Percentiles rank a stretch among this genome's conserved stretches.
Conservation (phyloP, 164 flowering plant species). For the Macadamia tetraphylla region DNA sequence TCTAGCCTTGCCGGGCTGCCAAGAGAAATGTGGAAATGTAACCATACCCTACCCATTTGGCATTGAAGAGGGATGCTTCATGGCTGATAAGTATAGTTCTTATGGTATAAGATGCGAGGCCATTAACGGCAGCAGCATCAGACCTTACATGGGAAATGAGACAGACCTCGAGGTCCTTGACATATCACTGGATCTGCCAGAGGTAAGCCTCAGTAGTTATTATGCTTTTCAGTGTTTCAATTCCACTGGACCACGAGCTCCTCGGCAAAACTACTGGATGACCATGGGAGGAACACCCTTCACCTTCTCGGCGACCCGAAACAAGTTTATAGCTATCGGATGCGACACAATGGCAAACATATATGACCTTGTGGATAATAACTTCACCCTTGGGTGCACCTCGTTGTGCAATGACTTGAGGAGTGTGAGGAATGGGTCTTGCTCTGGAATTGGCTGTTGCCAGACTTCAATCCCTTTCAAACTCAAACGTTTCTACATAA, state of each 20-base stretch:
- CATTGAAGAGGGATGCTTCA: too few species aligned
- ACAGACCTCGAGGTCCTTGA: background rate
- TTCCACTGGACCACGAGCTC: background rate
- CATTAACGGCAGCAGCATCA: too few species aligned
- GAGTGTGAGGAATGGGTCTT: background rate
- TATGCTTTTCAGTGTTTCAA: background rate
- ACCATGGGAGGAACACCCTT: background rate
- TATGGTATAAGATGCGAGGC: too few species aligned
- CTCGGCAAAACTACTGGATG: rapidly evolving
- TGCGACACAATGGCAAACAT: conserved; percentile 2
- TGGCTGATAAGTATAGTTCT: too few species aligned
- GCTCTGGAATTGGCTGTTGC: conserved; percentile 10
- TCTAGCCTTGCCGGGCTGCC: too few species aligned
- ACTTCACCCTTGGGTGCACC: background rate
- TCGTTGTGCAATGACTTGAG: background rate
- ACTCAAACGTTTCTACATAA: background rate
- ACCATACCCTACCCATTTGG: too few species aligned
- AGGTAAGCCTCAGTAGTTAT: too few species aligned
- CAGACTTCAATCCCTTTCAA: conserved; percentile 9
- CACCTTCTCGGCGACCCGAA: conserved; percentile 1
- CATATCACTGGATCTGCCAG: background rate
- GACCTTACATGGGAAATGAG: background rate
- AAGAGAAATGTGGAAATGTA: too few species aligned
- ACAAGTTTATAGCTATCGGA: conserved; percentile 6
- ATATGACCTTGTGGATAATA: background rate